Base-by-base conservation (phyloP, 2,329 filamentous ascomycete genomes). In the Aspergillus fumigatus region DNA sequence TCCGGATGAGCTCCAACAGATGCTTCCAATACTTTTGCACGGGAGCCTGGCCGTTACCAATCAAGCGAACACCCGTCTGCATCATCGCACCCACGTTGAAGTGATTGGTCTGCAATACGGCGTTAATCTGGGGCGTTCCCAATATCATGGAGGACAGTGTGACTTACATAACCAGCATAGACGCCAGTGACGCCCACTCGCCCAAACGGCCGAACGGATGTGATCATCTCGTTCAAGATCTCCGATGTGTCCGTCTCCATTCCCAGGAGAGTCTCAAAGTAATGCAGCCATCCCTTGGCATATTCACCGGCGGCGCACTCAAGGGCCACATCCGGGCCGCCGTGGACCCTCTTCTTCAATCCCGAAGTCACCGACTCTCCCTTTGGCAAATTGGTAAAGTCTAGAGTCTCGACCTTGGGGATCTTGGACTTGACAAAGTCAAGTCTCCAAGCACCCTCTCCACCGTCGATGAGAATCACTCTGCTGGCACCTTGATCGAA, bases 21-120 rank as follows among this genome's bases (percentile, higher is more conserved):
- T 89, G 82, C 25, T 90, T 80, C 91, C 90, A 95, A 76, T 95
- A 94, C 66, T 87, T 84, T 66, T 93, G 89, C 0, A 95, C 89
- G 0, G 90, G 90, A 2, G 84, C 84, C 68, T 87, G 84, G 3
- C 84, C 84, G 62, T 86, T 86, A 45, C 84, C 84, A 61, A 85
- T 92, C 48, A 96, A 82, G 1, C 89, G 86, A 63, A 95, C 85
- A n/a, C 90, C 90, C 32, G 89, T 86, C 75, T 95, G 85, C 90
- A 95, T 95, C 14, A 95, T 70, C 0, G 89, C 86, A 9, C 91
- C 90, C 63, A 93, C 86, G 74, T 90, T 90, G 79, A 93, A 90
- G 72, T 90, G 88, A 73, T 91, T 92, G 23, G 87, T 90, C 82
- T 87, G 60, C 1, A 10, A 47, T 9, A 52, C 52, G 62, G 64